Conservation (phyloP, 495 filamentous ascomycete genomes). For the Neurospora sp. region DNA sequence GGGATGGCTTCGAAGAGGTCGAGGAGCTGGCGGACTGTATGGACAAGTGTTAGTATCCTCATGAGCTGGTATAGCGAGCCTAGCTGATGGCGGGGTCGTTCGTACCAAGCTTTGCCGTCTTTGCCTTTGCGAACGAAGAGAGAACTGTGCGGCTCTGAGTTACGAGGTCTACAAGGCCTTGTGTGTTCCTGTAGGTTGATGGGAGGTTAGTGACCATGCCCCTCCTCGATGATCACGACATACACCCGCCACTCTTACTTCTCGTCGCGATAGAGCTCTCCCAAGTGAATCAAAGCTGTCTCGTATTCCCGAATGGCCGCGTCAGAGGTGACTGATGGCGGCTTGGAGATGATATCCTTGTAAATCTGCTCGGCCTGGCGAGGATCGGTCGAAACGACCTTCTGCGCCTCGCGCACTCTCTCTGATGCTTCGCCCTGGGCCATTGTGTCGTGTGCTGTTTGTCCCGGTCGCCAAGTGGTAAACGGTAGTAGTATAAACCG, state of each 20-base stretch:
- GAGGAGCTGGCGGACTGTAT: constrained; percentile 85
- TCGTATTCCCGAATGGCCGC: constrained; percentile 83
- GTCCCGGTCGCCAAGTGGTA: background rate
- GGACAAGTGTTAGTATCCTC: constrained; percentile 2
- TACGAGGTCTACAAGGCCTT: constrained; percentile 86
- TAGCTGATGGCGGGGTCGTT: background rate
- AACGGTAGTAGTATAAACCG: background rate
- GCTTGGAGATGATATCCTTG: constrained; percentile 77
- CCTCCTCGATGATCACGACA: background rate
- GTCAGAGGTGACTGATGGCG: constrained; percentile 70
- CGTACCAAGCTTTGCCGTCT: constrained; percentile 95
- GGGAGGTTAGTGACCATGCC: constrained; percentile 3
- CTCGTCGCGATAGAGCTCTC: constrained; percentile 84
- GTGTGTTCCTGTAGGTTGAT: constrained; percentile 45
- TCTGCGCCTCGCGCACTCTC: constrained; percentile 62
- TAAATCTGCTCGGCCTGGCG: constrained; percentile 72
- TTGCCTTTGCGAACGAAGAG: constrained; percentile 94
- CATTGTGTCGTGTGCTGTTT: constrained; percentile 22
- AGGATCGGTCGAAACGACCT: constrained; percentile 67
- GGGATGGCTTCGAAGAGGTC: constrained; percentile 91
- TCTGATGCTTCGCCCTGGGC: constrained; percentile 35
- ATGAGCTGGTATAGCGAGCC: background rate
- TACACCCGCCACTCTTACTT: constrained; percentile 36
- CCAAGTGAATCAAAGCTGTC: constrained; percentile 68
- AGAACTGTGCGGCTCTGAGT: constrained; percentile 81